Percentiles rank a stretch among this genome's conserved stretches.
Conservation (phyloP, 1,284 basidiomycete genomes). For the Ganoderma lucidum region DNA sequence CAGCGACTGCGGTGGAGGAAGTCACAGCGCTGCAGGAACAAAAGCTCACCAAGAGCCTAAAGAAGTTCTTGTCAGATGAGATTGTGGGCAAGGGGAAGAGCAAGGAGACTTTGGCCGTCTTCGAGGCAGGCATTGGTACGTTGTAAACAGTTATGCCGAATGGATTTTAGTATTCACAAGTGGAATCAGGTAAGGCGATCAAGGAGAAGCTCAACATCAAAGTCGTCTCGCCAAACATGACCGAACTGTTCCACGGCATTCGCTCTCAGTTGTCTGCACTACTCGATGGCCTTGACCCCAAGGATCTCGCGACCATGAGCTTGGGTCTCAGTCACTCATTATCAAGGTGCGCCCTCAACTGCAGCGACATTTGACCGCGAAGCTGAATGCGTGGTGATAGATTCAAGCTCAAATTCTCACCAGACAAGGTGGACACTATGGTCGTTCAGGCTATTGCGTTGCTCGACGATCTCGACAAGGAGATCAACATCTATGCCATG, state of each 20-base stretch:
- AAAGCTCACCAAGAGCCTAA: slow-evolving; percentile 92
- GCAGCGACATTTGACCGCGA: neutral
- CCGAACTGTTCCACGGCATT: slow-evolving; percentile 97
- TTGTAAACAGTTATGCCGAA: neutral
- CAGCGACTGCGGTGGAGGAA: slow-evolving; percentile 98
- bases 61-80: slow-evolving; percentile 93
- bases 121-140: slow-evolving; percentile 92
- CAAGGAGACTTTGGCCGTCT: slow-evolving; percentile 89
- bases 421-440: slow-evolving; percentile 99
- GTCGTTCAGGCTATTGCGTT: slow-evolving; percentile 99
- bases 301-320: slow-evolving; percentile 97
- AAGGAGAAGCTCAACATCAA: slow-evolving; percentile 95
- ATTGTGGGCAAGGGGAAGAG: slow-evolving; percentile 88
- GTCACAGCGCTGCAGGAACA: slow-evolving; percentile 93
- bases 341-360: slow-evolving; percentile 66
- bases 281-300: slow-evolving; percentile 91
- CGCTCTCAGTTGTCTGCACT: slow-evolving; percentile 88
- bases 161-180: neutral
- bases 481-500: slow-evolving; percentile 99
- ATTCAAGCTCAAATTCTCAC: slow-evolving; percentile 99
- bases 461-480: slow-evolving; percentile 98
- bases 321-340: slow-evolving; percentile 97
- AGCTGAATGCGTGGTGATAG: slow-evolving; percentile 49
- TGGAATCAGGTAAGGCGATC: slow-evolving; percentile 57
- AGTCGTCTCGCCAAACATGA: slow-evolving; percentile 67